Evolutionary conservation across 495 filamentous ascomycete species (phyloP).

Genomic region (Stereocaulon alpinum): DNA sequence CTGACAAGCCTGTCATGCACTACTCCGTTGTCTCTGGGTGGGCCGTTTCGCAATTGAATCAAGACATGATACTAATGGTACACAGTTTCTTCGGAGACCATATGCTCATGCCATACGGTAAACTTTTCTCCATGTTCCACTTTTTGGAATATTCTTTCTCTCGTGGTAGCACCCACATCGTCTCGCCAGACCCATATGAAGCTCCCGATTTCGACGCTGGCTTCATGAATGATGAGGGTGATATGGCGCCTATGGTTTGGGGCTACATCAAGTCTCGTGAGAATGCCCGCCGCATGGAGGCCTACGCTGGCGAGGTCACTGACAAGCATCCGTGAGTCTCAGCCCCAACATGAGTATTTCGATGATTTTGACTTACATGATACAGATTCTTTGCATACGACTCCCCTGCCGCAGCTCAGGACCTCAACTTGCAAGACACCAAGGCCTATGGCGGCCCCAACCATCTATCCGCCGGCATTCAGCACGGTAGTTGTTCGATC

Average conservation of each 20-base stretch:
- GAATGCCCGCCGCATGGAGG: constrained; percentile 66
- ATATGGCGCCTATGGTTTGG: constrained; percentile 80
- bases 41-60: background rate
- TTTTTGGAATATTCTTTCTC: constrained; percentile 77
- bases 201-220: constrained; percentile 71
- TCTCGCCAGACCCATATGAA: constrained; percentile 60
- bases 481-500: constrained; percentile 41
- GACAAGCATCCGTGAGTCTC: constrained; percentile 42
- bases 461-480: constrained; percentile 62
- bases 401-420: constrained; percentile 54
- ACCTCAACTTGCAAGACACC: constrained; percentile 65
- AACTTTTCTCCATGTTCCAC: constrained; percentile 85
- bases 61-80: constrained; percentile 3
- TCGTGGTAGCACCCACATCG: constrained; percentile 62
- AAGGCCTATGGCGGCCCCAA: constrained; percentile 64
- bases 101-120: constrained; percentile 63
- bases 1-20: constrained; percentile 82
- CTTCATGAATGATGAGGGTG: constrained; percentile 77
- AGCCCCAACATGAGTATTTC: background rate
- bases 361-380: background rate
- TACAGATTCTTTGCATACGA: constrained; percentile 58
- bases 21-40: constrained; percentile 57
- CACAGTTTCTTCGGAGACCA: constrained; percentile 52
- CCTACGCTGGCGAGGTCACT: constrained; percentile 69
- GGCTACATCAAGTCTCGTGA: constrained; percentile 80